Evolutionary conservation across 257 asterid genomes (phyloP), one percentile per base, ranked within the genome.

Genomic region (Forsythia suspensa): DNA sequence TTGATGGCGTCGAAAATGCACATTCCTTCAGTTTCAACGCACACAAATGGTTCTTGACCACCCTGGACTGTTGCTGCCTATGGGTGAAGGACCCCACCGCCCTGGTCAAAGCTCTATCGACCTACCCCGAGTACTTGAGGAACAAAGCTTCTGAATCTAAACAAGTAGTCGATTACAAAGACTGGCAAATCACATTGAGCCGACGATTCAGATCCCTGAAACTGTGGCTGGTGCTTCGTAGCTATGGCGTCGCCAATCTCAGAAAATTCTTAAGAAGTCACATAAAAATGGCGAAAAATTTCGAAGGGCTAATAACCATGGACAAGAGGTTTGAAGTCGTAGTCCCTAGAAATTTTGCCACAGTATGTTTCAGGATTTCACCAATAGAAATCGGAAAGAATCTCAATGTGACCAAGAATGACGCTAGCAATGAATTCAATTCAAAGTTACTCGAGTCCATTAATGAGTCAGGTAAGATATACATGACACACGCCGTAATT

Each of bases 131-230:
- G 15, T 86, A 78, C 37, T 81, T 93, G 12, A 42, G 94, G 6
- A 93, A 93, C 89, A 86, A 84, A 18, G 96, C 96, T 4, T 86
- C 97, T 0, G 96, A 90, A 0, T 68, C 89, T 0, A 88, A 89
- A 43, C 87, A 87, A 70, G 98, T 93, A 2, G 92, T 91, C 6
- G 98, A 93, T n/a, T 93, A 91, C 83, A 93, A 91, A 66, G 98
- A 93, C 79, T 93, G 97, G 97, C 97, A 91, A 70, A 90, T 91
- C 70, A 73, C 96, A 0, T 88, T 93, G 44, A 93, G 98, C 87
- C 85, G 96, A 0, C 89, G 97, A 6, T 93, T 93, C 80, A 61
- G 97, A 9, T 88, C 98, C 0, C 80, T 92, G 79, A 91, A 92
- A 39, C 84, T 92, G 7, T 91, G 97, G 97, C 81, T 92, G 21